Evolutionary conservation across 805 yeast genomes (phyloP).

Genomic region (Yamadazyma sp.): DNA sequence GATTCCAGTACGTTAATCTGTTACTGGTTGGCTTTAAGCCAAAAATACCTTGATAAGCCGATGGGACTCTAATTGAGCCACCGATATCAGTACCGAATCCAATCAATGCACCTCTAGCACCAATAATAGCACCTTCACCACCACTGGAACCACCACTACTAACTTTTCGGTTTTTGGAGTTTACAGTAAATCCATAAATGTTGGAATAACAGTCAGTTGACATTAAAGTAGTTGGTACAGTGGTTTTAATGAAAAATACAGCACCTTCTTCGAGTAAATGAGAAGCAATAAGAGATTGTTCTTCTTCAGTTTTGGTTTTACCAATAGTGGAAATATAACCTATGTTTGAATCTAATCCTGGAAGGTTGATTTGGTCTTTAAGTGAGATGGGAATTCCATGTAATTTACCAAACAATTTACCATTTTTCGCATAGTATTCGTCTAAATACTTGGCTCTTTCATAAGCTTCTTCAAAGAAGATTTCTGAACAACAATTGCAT

Average conservation of each 20-base stretch:
- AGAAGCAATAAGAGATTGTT: slow-evolving; percentile 7
- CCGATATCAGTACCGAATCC: slow-evolving; percentile 27
- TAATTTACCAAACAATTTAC: slow-evolving; percentile 12
- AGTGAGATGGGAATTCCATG: slow-evolving; percentile 22
- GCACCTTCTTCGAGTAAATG: slow-evolving; percentile 16
- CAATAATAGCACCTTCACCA: slow-evolving; percentile 24
- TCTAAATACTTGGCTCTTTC: slow-evolving; percentile 18
- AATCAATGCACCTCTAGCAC: slow-evolving; percentile 17
- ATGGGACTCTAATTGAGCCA: slow-evolving; percentile 22
- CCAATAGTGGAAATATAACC: slow-evolving; percentile 17
- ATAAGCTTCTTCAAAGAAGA: slow-evolving; percentile 25
- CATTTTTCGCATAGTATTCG: slow-evolving; percentile 9
- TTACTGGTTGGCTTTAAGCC: slow-evolving; percentile 21
- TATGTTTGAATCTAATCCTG: slow-evolving; percentile 16
- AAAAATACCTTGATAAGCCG: slow-evolving; percentile 20
- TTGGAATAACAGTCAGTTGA: slow-evolving; percentile 19
- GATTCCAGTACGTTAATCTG: slow-evolving; percentile 16
- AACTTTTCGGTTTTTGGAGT: slow-evolving; percentile 17
- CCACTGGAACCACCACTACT: slow-evolving; percentile 25
- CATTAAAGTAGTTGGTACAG: slow-evolving; percentile 22
- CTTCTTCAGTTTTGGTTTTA: slow-evolving; percentile 5
- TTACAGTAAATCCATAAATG: slow-evolving; percentile 19
- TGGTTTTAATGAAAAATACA: slow-evolving; percentile 20
- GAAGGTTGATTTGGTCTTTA: slow-evolving; percentile 21
- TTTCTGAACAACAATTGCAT: slow-evolving; percentile 37